Evolutionary conservation across 2,329 filamentous ascomycete genomes (phyloP).

Genomic region (Claviceps africana): DNA sequence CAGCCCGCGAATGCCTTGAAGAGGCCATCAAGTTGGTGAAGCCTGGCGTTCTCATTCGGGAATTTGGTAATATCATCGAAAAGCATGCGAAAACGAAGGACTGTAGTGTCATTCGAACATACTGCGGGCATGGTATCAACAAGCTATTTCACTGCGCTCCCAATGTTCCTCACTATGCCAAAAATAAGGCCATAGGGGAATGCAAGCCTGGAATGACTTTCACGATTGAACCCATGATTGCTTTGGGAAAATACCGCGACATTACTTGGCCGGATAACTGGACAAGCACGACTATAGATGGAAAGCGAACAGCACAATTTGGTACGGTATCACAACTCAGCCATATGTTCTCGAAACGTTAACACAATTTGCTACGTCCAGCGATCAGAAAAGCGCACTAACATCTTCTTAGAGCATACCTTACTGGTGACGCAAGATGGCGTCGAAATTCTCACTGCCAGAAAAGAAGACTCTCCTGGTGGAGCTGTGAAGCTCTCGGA

Average conservation of each 20-base stretch:
- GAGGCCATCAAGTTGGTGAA: constrained; percentile 84
- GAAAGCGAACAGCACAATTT: constrained; percentile 83
- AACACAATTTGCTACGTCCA: neutral
- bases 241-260: constrained; percentile 76
- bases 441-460: constrained; percentile 67
- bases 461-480: constrained; percentile 58
- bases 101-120: constrained; percentile 88
- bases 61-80: constrained; percentile 90
- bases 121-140: constrained; percentile 94
- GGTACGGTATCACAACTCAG: constrained; percentile 36
- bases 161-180: constrained; percentile 92
- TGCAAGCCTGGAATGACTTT: constrained; percentile 97
- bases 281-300: constrained; percentile 89
- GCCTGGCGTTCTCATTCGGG: constrained; percentile 81
- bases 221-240: constrained; percentile 98
- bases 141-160: constrained; percentile 85
- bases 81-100: constrained; percentile 75
- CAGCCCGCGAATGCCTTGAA: constrained; percentile 78
- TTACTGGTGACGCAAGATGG: constrained; percentile 71
- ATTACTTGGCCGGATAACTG: constrained; percentile 98
- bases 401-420: constrained; percentile 50
- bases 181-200: constrained; percentile 92
- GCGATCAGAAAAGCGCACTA: neutral
- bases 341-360: neutral
- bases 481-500: constrained; percentile 50